Base-by-base conservation (phyloP, 2,329 filamentous ascomycete species). In the Fusarium decemcellulare region DNA sequence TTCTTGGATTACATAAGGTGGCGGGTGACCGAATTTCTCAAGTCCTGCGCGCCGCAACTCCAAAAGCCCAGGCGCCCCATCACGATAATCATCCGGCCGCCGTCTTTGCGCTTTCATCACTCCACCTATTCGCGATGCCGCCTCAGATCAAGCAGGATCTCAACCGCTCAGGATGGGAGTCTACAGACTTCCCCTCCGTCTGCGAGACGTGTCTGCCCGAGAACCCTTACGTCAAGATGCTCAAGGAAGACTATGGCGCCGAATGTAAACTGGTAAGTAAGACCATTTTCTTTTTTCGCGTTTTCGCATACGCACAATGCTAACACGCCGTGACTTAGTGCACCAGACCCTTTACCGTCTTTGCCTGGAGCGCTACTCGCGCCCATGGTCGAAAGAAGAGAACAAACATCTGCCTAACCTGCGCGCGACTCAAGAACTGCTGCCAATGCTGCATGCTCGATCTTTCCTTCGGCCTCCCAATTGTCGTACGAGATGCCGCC, bases 401-500 rank as follows among this genome's bases (percentile, higher is more conserved):
- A 72, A 98, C 95, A 58, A 97, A 93, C 75, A 97, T 98, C 76
- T 99, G 96, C 81, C 86, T 99, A 27, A 99, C 96, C 42, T 99
- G 96, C 84, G 95, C 96, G 23, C 92, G 96, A 46, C 87, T 98
- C 72, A 99, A 99, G 83, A 99, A 99, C 84, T 98, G 96, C 84
- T 99, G 96, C 78, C 96, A 99, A 84, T 95, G 92, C 82, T 99
- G 96, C 85, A 98, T 98, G 94, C 91, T 99, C 56, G 96, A 99
- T 86, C 84, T 99, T 64, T 95, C 93, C 12, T 99, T 98, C 77
- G 97, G 96, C 27, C 86, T 99, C 30, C 96, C 96, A 11, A 97
- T 99, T 76, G 93, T 95, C 14, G 93, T 99, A 62, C 91, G 96
- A 77, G 96, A 99, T 84, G 96, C 96, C 4, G 96, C 97, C 6